phyloP scores from a whole-genome alignment of 164 flowering plant species.

The Echeveria elegans region DNA sequence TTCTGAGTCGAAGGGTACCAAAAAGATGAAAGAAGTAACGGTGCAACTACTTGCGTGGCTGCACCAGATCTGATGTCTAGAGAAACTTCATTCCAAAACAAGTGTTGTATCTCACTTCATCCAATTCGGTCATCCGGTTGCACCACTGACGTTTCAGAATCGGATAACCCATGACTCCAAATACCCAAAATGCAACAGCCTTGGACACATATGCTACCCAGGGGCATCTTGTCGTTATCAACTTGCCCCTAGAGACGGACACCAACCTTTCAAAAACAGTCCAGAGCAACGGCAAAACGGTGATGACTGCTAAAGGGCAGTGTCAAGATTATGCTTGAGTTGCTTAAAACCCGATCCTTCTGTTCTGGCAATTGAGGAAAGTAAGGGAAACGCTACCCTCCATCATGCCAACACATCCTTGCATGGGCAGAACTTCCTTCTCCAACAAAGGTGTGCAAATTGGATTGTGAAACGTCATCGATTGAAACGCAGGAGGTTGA shows the following conservation, averaged over 20 bases:
- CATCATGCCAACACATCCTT: slow-evolving; percentile 74
- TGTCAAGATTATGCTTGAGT: slow-evolving; percentile 59
- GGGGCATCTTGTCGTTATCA: slow-evolving; percentile 72
- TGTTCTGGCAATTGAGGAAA: slow-evolving; percentile 58
- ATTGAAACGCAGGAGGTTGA: too few species aligned
- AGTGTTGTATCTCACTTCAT: too few species aligned
- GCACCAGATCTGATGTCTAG: too few species aligned
- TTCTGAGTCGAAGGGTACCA: too few species aligned
- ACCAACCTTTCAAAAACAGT: slow-evolving; percentile 76
- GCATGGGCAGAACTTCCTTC: slow-evolving; percentile 61
- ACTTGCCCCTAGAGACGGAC: slow-evolving; percentile 72
- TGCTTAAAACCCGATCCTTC: slow-evolving; percentile 66
- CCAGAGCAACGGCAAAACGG: slow-evolving; percentile 77
- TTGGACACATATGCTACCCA: slow-evolving; percentile 86
- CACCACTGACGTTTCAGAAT: too few species aligned
- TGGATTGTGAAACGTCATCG: too few species aligned
- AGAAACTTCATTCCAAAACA: too few species aligned
- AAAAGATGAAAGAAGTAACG: too few species aligned
- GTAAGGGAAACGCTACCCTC: slow-evolving; percentile 81
- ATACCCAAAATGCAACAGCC: slow-evolving; percentile 78
- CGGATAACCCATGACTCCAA: slow-evolving; percentile 89
- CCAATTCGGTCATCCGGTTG: too few species aligned
- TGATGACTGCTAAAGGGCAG: slow-evolving; percentile 96
- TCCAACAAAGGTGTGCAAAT: too few species aligned
- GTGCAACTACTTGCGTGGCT: too few species aligned